phyloP scores from a whole-genome alignment of 345 rosid species.

The Punica granatum region DNA sequence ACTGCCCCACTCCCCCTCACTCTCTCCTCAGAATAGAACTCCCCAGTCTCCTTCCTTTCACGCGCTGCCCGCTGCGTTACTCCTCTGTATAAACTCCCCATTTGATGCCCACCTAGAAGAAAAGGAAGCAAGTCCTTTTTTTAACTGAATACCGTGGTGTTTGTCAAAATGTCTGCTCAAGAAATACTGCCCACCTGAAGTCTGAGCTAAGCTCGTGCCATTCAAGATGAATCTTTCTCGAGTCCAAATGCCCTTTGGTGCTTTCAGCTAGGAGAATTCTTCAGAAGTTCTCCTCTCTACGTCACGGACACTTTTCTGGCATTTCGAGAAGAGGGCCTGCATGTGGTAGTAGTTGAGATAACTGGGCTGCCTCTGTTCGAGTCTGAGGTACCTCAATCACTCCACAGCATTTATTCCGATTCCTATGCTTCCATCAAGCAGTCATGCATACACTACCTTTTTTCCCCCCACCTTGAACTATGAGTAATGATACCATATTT shows the following conservation, averaged over 20 bases:
- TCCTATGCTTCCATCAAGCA: neutral
- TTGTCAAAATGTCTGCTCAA: neutral
- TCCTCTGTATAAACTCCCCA: no score
- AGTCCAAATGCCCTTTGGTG: neutral
- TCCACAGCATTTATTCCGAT: neutral
- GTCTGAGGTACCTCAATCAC: neutral
- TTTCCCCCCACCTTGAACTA: neutral
- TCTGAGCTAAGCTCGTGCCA: neutral
- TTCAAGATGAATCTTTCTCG: neutral
- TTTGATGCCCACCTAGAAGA: neutral
- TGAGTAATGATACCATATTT: no score
- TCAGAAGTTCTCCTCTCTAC: neutral
- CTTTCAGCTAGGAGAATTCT: neutral
- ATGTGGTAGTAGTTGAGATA: conserved; percentile 2
- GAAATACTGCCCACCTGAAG: neutral
- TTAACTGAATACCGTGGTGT: neutral
- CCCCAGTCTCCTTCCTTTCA: no score
- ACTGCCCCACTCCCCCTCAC: no score
- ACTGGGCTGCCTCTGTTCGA: no score
- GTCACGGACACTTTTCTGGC: neutral
- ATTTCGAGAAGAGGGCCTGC: conserved; percentile 6
- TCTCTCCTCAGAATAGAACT: no score
- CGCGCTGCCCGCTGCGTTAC: no score
- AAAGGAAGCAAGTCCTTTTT: neutral
- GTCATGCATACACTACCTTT: neutral